These are phyloP conservation scores for Solanum tarijense DNA, from an alignment of 257 asterid genomes.

Conservation along the genomic window DNA sequence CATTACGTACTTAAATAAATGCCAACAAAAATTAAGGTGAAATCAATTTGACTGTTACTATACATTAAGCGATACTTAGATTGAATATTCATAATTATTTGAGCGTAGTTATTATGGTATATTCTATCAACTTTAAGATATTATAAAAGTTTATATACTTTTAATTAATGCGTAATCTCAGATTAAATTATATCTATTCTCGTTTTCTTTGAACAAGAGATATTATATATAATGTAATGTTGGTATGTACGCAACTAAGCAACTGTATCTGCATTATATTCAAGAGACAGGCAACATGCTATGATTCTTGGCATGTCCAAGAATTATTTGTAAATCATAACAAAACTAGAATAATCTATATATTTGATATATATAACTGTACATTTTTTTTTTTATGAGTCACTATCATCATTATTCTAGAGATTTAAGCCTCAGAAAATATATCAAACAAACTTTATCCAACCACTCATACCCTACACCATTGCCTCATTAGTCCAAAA, in stretches of 20 bases:
- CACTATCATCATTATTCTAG: neutral
- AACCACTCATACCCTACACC: conserved; percentile 2
- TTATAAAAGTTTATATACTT: neutral
- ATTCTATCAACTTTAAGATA: neutral
- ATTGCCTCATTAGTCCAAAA: neutral
- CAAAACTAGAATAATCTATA: neutral
- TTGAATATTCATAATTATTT: neutral
- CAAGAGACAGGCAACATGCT: neutral
- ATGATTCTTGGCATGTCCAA: neutral
- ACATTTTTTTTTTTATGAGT: too few relatives aligned
- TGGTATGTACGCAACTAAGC: neutral
- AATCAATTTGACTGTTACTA: neutral
- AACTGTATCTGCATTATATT: neutral
- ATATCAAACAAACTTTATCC: conserved; percentile 7
- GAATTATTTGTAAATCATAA: neutral
- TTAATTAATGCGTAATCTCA: neutral
- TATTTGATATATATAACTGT: neutral
- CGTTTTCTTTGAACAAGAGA: neutral
- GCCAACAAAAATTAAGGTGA: neutral
- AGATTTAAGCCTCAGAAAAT: neutral
- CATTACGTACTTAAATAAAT: neutral
- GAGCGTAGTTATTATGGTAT: neutral
- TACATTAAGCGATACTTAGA: neutral
- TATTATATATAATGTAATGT: neutral
- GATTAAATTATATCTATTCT: neutral